A percentile compares a stretch with the other conserved stretches of the same genome.
Evolutionary conservation across 2,329 filamentous ascomycete genomes (phyloP).

Genomic region (Magnaporthiopsis poae): DNA sequence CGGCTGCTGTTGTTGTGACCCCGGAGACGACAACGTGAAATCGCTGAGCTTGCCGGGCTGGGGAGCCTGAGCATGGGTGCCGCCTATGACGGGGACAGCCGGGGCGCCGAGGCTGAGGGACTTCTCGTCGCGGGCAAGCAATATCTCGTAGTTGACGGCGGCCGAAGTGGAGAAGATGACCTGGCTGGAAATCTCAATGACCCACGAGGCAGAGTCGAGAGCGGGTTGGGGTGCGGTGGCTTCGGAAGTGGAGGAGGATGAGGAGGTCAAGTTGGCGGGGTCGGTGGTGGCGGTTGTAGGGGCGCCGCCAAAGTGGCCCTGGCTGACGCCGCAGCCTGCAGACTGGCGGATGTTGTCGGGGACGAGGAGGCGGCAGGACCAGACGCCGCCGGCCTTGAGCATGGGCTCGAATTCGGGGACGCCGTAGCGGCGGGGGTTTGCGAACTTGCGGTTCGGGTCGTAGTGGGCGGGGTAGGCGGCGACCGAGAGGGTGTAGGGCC

Average conservation of each 20-base stretch:
- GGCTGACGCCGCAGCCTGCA: conserved; percentile 45
- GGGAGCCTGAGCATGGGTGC: conserved; percentile 36
- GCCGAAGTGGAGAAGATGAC: conserved; percentile 88
- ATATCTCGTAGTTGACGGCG: conserved; percentile 75
- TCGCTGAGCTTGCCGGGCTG: conserved; percentile 67
- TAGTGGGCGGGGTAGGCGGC: conserved; percentile 77
- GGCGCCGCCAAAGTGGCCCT: conserved; percentile 35
- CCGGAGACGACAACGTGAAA: conserved; percentile 38
- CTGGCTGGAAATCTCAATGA: conserved; percentile 84
- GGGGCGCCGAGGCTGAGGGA: conserved; percentile 55
- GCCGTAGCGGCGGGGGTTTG: conserved; percentile 59
- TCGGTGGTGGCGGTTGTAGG: background rate
- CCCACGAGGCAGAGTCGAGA: conserved; percentile 42
- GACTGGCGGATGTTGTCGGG: conserved; percentile 66
- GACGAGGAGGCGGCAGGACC: conserved; percentile 69
- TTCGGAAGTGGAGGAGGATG: background rate
- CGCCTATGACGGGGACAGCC: conserved; percentile 32
- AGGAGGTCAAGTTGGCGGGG: background rate
- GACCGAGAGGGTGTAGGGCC: conserved; percentile 82
- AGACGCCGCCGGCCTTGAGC: conserved; percentile 84
- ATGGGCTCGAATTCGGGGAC: conserved; percentile 90
- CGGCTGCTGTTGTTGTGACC: background rate
- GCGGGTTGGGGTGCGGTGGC: background rate
- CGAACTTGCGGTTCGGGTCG: conserved; percentile 70
- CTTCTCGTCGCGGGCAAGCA: conserved; percentile 77